These are phyloP conservation scores for Coemansia sp. DNA, from an alignment of 192 early-diverging fungal species.

Conservation along the genomic window DNA sequence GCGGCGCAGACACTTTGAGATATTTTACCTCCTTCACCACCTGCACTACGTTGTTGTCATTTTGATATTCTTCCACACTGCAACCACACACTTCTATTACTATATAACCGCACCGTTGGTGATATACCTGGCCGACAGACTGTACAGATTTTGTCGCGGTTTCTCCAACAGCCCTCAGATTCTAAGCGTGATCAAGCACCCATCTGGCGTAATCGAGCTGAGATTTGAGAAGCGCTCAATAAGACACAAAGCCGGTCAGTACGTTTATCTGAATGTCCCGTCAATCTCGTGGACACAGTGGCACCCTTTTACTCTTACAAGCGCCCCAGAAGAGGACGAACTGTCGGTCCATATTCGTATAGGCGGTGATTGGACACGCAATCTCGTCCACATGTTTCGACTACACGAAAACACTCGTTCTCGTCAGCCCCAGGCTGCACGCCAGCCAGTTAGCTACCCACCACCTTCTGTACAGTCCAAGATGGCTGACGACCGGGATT, in stretches of 20 bases:
- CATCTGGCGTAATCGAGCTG: conserved; percentile 76
- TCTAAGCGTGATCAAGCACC: conserved; percentile 78
- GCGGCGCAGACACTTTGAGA: conserved; percentile 56
- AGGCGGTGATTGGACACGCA: conserved; percentile 69
- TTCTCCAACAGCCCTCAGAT: conserved; percentile 62
- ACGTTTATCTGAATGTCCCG: conserved; percentile 70
- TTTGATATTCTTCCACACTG: conserved; percentile 67
- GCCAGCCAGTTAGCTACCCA: conserved; percentile 3
- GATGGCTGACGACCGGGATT: neutral
- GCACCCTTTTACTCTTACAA: conserved; percentile 85
- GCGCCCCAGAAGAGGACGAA: conserved; percentile 74
- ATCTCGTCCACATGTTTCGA: conserved; percentile 45
- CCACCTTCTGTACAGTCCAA: neutral
- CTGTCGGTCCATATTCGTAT: conserved; percentile 73
- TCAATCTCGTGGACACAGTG: conserved; percentile 68
- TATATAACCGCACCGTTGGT: conserved; percentile 63
- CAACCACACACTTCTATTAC: conserved; percentile 70
- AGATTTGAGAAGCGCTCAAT: conserved; percentile 65
- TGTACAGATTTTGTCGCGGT: conserved; percentile 65
- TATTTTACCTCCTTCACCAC: conserved; percentile 83
- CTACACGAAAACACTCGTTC: conserved; percentile 1
- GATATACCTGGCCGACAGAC: conserved; percentile 66
- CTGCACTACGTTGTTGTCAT: conserved; percentile 73
- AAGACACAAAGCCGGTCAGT: conserved; percentile 67
- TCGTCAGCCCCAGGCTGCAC: neutral